Conservation (phyloP, 257 asterid species). For the Hygrophila difformis region DNA sequence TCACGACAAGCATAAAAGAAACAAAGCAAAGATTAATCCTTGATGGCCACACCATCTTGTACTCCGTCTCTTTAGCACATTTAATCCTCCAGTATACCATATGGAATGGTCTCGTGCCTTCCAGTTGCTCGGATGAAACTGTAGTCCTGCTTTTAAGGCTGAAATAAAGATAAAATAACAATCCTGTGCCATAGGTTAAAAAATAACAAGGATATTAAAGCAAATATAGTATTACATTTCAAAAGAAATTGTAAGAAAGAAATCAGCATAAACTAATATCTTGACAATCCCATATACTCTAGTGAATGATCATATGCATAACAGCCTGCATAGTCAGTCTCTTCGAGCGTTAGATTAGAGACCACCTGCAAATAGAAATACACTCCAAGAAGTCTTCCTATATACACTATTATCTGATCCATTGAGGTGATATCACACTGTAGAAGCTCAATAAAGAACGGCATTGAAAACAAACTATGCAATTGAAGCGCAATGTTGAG, state of each 20-base stretch:
- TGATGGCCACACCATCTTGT: not conserved
- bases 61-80: constrained; percentile 17
- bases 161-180: constrained; percentile 22
- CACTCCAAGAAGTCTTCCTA: not conserved
- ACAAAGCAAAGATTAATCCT: not conserved
- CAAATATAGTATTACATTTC: not conserved
- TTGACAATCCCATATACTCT: not conserved
- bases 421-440: not conserved
- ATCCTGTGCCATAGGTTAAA: constrained; percentile 30
- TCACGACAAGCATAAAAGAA: not conserved
- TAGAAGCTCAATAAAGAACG: no score
- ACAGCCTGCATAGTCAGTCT: not conserved
- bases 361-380: not conserved
- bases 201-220: constrained; percentile 4
- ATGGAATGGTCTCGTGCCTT: constrained; percentile 28
- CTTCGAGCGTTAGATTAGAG: not conserved
- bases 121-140: constrained; percentile 39
- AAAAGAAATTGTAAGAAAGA: not conserved
- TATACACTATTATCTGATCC: not conserved
- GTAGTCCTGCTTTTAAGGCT: constrained; percentile 28
- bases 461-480: not conserved
- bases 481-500: not conserved
- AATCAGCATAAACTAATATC: not conserved
- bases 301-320: not conserved
- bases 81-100: constrained; percentile 43